phyloP scores from a whole-genome alignment of 352 stramenopile genomes.

The Phytopythium ostracodes region DNA sequence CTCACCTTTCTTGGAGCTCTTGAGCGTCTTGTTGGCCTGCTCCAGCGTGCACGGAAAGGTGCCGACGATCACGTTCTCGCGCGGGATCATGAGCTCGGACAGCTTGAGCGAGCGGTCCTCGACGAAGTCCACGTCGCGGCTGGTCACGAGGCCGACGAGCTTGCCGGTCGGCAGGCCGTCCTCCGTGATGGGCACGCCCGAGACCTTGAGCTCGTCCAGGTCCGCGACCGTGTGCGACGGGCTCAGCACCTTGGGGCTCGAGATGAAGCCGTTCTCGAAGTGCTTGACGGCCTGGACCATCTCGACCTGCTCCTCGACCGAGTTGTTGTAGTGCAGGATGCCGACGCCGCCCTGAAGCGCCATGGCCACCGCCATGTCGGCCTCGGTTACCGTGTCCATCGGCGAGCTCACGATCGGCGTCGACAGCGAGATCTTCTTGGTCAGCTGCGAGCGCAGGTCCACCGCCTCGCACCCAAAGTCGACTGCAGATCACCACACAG shows the following conservation, averaged over 20 bases:
- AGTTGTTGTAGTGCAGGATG: conserved; percentile 99
- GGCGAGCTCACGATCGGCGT: conserved; percentile 95
- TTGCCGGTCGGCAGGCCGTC: conserved; percentile 93
- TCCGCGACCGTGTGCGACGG: conserved; percentile 91
- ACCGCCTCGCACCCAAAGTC: conserved; percentile 94
- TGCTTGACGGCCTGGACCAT: conserved; percentile 93
- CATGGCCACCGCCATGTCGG: conserved; percentile 98
- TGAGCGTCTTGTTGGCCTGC: conserved; percentile 96
- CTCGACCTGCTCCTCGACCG: conserved; percentile 90
- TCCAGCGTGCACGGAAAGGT: conserved; percentile 91
- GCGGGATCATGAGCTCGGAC: conserved; percentile 73
- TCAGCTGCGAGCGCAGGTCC: conserved; percentile 83
- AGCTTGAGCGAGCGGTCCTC: conserved; percentile 83
- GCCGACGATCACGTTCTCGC: conserved; percentile 82
- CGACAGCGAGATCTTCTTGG: conserved; percentile 93
- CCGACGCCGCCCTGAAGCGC: conserved; percentile 97
- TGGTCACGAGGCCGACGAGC: conserved; percentile 97
- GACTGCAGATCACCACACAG: conserved; percentile 35
- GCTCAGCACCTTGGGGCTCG: conserved; percentile 94
- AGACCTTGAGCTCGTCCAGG: conserved; percentile 93
- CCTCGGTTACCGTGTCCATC: conserved; percentile 99
- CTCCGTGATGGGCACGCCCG: conserved; percentile 97
- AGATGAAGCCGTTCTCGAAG: conserved; percentile 99
- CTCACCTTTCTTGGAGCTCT: conserved; percentile 94
- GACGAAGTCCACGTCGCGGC: conserved; percentile 97